A percentile compares a stretch with the other conserved stretches of the same genome.
These are phyloP conservation scores for Chalara sp. DNA, from an alignment of 2,329 filamentous ascomycete genomes.

Conservation along the genomic window DNA sequence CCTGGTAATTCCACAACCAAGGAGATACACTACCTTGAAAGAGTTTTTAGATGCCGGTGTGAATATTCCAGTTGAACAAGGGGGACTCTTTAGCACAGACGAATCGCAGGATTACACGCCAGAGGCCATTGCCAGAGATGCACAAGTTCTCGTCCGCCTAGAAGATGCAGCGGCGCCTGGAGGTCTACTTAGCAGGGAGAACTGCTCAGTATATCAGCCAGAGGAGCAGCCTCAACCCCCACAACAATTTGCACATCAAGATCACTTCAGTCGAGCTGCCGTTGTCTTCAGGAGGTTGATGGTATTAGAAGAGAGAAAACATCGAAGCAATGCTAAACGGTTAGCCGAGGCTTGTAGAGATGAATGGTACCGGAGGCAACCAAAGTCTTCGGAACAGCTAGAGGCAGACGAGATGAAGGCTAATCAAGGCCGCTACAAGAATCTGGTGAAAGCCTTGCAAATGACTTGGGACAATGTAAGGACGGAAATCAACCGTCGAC, in stretches of 20 bases:
- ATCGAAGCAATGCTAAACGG: slow-evolving; percentile 70
- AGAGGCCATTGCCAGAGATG: slow-evolving; percentile 61
- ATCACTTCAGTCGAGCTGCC: slow-evolving; percentile 77
- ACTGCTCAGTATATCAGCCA: slow-evolving; percentile 66
- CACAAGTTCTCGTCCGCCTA: slow-evolving; percentile 59
- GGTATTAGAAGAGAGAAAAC: slow-evolving; percentile 69
- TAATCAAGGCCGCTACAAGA: slow-evolving; percentile 62
- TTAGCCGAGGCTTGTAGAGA: slow-evolving; percentile 73
- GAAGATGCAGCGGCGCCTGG: slow-evolving; percentile 68
- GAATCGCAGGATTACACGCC: slow-evolving; percentile 52
- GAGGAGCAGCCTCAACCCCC: slow-evolving; percentile 63
- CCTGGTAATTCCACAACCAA: slow-evolving; percentile 44
- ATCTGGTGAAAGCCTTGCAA: slow-evolving; percentile 52
- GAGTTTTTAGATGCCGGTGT: slow-evolving; percentile 50
- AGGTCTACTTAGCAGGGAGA: slow-evolving; percentile 63
- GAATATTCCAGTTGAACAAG: slow-evolving; percentile 48
- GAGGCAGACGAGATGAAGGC: slow-evolving; percentile 68
- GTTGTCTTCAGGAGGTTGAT: slow-evolving; percentile 76
- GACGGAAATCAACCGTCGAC: slow-evolving; percentile 51
- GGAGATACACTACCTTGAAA: slow-evolving; percentile 46
- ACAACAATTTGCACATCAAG: slow-evolving; percentile 82
- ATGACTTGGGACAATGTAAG: slow-evolving; percentile 61
- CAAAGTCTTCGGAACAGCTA: slow-evolving; percentile 73
- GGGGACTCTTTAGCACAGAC: slow-evolving; percentile 46
- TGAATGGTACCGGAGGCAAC: slow-evolving; percentile 66